Conservation (phyloP, 768 basidiomycete genomes). For the Boletus sensibilis region DNA sequence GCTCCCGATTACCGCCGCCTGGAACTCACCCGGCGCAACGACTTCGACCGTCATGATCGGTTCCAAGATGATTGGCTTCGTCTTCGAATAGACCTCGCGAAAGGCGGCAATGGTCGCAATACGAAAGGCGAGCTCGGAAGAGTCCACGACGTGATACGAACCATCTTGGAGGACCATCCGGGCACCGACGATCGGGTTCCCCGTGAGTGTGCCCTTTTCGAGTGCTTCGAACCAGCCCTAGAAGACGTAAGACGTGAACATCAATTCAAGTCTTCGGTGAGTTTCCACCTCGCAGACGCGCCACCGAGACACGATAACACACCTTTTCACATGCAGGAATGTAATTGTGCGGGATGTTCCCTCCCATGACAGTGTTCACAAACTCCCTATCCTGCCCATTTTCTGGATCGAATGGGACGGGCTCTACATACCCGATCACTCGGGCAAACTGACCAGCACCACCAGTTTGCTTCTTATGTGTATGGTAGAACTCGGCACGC, state of each 20-base stretch:
- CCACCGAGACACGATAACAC: conserved; percentile 11
- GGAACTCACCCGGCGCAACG: conserved; percentile 94
- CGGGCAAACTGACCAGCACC: conserved; percentile 97
- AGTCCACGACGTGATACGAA: conserved; percentile 90
- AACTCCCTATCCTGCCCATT: conserved; percentile 84
- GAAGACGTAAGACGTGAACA: neutral
- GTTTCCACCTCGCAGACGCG: neutral
- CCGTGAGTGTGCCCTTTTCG: conserved; percentile 86
- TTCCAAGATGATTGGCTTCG: conserved; percentile 82
- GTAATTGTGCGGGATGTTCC: conserved; percentile 85
- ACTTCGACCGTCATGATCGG: conserved; percentile 99
- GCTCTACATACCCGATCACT: conserved; percentile 88
- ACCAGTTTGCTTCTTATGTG: conserved; percentile 97
- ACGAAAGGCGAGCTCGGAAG: conserved; percentile 93
- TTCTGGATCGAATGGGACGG: conserved; percentile 72
- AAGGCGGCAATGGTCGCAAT: conserved; percentile 90
- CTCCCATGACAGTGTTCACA: conserved; percentile 87
- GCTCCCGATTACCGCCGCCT: conserved; percentile 91
- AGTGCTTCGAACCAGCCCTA: conserved; percentile 95
- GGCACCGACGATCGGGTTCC: conserved; percentile 83
- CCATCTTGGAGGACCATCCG: conserved; percentile 91
- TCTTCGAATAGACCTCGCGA: conserved; percentile 80
- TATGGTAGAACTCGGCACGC: conserved; percentile 80
- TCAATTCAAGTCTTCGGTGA: neutral
- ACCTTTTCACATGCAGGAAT: conserved; percentile 97